These are phyloP conservation scores for Moricandia arvensis DNA, from an alignment of 345 rosid genomes.

Conservation along the genomic window DNA sequence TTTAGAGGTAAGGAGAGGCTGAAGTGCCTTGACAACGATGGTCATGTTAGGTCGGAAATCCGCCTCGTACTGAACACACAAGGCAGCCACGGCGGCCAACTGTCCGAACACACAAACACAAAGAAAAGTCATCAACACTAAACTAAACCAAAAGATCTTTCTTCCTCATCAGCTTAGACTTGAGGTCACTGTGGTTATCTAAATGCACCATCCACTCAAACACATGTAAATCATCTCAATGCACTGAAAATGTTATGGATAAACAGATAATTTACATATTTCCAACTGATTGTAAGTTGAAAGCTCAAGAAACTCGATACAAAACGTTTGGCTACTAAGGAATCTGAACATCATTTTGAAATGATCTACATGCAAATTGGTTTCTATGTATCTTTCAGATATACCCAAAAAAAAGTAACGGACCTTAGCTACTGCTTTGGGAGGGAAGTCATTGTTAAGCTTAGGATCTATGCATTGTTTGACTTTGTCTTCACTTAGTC, in stretches of 20 bases:
- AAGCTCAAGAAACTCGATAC: background rate
- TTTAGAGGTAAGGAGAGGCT: slow-evolving; percentile 83
- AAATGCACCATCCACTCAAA: background rate
- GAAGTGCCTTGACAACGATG: slow-evolving; percentile 95
- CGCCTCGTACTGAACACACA: slow-evolving; percentile 96
- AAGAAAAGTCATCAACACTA: background rate
- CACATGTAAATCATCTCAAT: background rate
- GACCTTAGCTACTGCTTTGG: slow-evolving; percentile 98
- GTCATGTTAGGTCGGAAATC: slow-evolving; percentile 98
- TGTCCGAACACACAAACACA: slow-evolving; percentile 31
- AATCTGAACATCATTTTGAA: background rate
- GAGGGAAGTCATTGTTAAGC: slow-evolving; percentile 84
- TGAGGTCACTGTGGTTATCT: background rate
- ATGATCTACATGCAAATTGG: background rate
- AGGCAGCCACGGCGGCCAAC: slow-evolving; percentile 99
- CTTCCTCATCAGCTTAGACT: background rate
- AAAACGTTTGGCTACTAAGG: background rate
- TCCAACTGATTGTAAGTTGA: background rate
- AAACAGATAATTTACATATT: background rate
- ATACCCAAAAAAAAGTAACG: background rate
- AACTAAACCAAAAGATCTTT: slow-evolving; percentile 1
- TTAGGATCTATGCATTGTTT: slow-evolving; percentile 98
- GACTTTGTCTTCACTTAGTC: slow-evolving; percentile 97
- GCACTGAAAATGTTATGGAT: background rate
- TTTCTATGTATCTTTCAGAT: background rate